Conservation (phyloP, 345 rosid species). For the Barbarea vulgaris region DNA sequence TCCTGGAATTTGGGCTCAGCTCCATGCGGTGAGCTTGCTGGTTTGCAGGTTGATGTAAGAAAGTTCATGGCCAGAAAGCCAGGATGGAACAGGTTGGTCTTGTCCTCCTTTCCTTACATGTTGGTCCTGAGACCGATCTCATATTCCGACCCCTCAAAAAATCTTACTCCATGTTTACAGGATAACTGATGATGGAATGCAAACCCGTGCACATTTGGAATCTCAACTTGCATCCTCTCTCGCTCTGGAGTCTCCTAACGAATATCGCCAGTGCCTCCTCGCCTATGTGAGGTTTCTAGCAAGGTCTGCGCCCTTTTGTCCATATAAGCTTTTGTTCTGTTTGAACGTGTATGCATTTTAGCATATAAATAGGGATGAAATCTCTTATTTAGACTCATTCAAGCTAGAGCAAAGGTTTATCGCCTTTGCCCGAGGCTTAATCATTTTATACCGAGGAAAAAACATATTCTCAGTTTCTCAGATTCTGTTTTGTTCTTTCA, state of each 20-base stretch:
- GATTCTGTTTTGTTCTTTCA: not conserved
- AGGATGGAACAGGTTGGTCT: slow-evolving; percentile 90
- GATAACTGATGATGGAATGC: slow-evolving; percentile 96
- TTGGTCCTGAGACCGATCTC: not conserved
- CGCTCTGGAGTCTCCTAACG: slow-evolving; percentile 79
- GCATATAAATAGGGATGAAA: not conserved
- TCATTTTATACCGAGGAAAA: not conserved
- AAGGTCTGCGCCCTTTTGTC: slow-evolving; percentile 52
- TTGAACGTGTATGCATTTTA: not conserved
- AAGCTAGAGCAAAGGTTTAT: not conserved
- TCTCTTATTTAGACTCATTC: slow-evolving; percentile 2
- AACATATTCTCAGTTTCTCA: not conserved
- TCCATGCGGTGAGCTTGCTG: slow-evolving; percentile 93
- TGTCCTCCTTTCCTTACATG: slow-evolving; percentile 25
- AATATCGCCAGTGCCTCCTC: slow-evolving; percentile 93
- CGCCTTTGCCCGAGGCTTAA: not conserved
- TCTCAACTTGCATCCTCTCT: slow-evolving; percentile 91
- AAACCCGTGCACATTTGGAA: slow-evolving; percentile 96
- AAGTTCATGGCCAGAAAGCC: slow-evolving; percentile 97
- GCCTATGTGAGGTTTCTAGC: slow-evolving; percentile 90
- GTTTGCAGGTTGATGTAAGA: slow-evolving; percentile 91
- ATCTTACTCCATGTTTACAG: slow-evolving; percentile 44
- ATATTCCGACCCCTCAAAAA: not conserved
- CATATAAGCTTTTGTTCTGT: not conserved
- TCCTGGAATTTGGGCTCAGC: slow-evolving; percentile 88